Evolutionary conservation across 2,329 filamentous ascomycete genomes (phyloP).

Genomic region (Arthrinium phaeospermum): DNA sequence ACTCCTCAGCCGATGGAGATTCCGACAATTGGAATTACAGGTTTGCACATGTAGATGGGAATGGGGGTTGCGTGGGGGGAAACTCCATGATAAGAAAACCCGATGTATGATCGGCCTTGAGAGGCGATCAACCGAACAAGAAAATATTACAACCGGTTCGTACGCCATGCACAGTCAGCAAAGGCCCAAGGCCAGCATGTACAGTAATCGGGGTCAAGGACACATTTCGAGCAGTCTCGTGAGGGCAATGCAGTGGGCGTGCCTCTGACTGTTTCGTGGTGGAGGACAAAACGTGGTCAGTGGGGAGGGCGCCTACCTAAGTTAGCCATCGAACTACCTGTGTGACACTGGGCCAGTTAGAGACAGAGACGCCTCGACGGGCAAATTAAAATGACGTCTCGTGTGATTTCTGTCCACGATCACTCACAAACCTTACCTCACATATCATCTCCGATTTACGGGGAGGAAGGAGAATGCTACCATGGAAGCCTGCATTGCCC

Average conservation of each 20-base stretch:
- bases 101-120: not conserved
- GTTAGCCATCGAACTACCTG: not conserved
- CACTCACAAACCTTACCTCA: not conserved
- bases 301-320: not conserved
- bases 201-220: not conserved
- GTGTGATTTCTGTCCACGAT: not conserved
- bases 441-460: constrained; percentile 1
- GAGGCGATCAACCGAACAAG: not conserved
- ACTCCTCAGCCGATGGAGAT: constrained; percentile 8
- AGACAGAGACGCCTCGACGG: not conserved
- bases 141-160: not conserved
- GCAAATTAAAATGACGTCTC: constrained; percentile 7
- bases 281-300: constrained; percentile 15
- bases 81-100: not conserved
- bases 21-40: constrained; percentile 7
- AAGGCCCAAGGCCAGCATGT: not conserved
- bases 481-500: not conserved
- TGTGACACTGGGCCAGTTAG: not conserved
- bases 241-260: not conserved
- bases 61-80: constrained; percentile 5
- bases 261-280: not conserved
- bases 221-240: not conserved
- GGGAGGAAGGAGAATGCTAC: not conserved
- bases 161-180: not conserved
- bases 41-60: not conserved